Evolutionary conservation across 1,284 basidiomycete species (phyloP), one percentile per base, ranked within the genome.

Genomic region (Peniophora sp.): DNA sequence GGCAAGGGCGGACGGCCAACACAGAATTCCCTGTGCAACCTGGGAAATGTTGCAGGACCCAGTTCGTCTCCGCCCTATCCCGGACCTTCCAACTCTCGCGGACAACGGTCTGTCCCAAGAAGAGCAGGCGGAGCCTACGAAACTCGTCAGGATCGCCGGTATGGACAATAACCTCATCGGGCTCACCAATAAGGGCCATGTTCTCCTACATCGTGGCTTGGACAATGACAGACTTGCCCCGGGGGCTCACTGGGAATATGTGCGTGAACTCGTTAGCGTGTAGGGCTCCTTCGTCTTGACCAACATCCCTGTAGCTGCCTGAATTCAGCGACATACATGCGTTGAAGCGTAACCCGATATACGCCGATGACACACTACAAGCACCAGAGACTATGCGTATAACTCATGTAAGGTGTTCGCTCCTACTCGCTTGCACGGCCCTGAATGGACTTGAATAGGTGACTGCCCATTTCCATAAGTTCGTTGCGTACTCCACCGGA

Each of bases 401-500:
- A 55, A 86, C 83, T 32, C 87, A 89, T 68, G 88, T 88, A 67
- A 62, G 75, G 39, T 48, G 41, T 47, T 52, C n/a, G n/a, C n/a
- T n/a, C 44, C 55, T 47, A 27, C 20, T 17, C 51, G 58, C 48
- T 41, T 9, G 44, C 27, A 22, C 15, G 24, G 37, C n/a, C 52
- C 18, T 41, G 37, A 41, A 6, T 8, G 8, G 15, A n/a, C 15
- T 41, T 6, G 17, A 24, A 53, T 64, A 96, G 85, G 81, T 96
- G 51, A 84, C 91, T n/a, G 92, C 88, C 2, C 85, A 92, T 57
- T 94, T 86, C 67, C 58, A 72, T 47, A 83, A 81, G 22, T 90
- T 95, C 63, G 81, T 86, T 44, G 87, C 84, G 1, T 95, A 93
- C 65, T 90, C 89, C 1, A 83, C 85, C 11, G 85, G 75, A 14